These are phyloP conservation scores for Cryptosporidium ryanae DNA, from an alignment of 169 alveolate genomes.

Conservation along the genomic window DNA sequence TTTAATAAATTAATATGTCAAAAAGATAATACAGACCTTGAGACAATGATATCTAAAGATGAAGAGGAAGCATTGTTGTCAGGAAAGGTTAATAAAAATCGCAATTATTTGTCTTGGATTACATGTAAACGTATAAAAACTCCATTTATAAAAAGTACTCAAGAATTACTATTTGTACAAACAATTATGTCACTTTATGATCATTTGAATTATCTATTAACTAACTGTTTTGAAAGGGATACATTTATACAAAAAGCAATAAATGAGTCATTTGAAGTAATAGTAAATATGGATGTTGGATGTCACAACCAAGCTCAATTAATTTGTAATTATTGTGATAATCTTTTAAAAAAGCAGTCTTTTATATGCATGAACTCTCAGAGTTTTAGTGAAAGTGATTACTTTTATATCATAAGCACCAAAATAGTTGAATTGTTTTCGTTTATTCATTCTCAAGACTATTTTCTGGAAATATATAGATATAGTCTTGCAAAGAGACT, in stretches of 20 bases:
- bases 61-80: no score
- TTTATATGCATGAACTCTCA: background rate
- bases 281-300: slow-evolving; percentile 74
- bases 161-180: slow-evolving; percentile 25
- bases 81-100: background rate
- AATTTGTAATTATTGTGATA: slow-evolving; percentile 50
- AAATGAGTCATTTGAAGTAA: slow-evolving; percentile 54
- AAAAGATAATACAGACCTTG: background rate
- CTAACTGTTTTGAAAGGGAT: slow-evolving; percentile 40
- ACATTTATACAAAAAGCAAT: slow-evolving; percentile 31
- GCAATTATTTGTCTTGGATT: slow-evolving; percentile 18
- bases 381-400: background rate
- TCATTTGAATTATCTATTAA: slow-evolving; percentile 5
- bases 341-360: background rate
- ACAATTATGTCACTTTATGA: slow-evolving; percentile 29
- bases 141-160: slow-evolving; percentile 14
- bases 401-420: background rate
- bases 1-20: slow-evolving; percentile 10
- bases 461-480: slow-evolving; percentile 59
- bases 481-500: slow-evolving; percentile 79
- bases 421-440: slow-evolving; percentile 53
- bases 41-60: background rate
- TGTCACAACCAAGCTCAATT: slow-evolving; percentile 46
- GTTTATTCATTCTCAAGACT: slow-evolving; percentile 48
- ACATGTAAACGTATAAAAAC: background rate